phyloP scores from a whole-genome alignment of 202 grass and related monocot species.

The Tripidium arundinaceum region DNA sequence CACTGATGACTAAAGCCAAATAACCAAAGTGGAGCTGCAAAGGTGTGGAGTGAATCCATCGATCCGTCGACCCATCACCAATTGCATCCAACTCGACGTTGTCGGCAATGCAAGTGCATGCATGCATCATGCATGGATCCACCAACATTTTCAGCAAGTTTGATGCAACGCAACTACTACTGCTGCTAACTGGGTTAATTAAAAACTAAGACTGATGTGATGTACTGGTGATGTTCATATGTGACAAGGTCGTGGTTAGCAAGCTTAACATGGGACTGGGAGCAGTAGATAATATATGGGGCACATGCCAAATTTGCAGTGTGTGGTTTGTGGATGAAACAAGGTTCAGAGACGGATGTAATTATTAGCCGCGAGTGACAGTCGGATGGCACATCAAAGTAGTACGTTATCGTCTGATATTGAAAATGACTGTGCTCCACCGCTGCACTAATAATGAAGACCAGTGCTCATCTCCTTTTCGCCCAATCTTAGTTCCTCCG shows the following conservation, averaged over 20 bases:
- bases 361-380: no score
- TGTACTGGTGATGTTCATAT: neutral
- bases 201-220: neutral
- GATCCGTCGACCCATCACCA: conserved; percentile 8
- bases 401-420: no score
- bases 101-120: conserved; percentile 24
- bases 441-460: no score
- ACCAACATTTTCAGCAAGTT: neutral
- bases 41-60: conserved; percentile 36
- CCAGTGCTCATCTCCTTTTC: no score
- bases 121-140: neutral
- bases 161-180: neutral
- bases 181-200: neutral
- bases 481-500: no score
- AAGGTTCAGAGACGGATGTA: no score
- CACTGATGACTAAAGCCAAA: conserved; percentile 30
- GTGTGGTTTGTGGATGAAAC: neutral
- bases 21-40: conserved; percentile 27
- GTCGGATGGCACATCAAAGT: no score
- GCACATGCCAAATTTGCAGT: neutral
- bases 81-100: conserved; percentile 18
- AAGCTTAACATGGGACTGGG: neutral
- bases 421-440: no score
- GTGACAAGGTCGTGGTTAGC: neutral
- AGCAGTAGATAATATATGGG: no score